Conservation (phyloP, 768 basidiomycete genomes). For the Mycena venus region DNA sequence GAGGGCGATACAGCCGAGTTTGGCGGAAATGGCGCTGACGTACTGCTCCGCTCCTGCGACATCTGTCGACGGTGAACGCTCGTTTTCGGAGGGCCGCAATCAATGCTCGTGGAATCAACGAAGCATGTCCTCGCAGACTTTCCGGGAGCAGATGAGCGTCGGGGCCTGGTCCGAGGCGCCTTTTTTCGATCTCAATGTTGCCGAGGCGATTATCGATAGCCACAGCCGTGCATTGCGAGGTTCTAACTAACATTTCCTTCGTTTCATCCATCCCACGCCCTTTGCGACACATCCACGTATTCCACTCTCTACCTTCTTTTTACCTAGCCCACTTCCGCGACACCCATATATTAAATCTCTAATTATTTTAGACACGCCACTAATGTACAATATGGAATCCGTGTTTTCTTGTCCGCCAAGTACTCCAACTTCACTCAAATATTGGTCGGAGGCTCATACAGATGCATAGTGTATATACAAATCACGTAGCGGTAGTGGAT, state of each 20-base stretch:
- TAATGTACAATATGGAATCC: too few relatives aligned
- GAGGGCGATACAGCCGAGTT: neutral
- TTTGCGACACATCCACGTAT: neutral
- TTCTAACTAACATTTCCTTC: neutral
- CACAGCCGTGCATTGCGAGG: neutral
- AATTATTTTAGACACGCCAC: too few relatives aligned
- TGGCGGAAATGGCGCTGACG: constrained; percentile 23
- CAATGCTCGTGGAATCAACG: constrained; percentile 28
- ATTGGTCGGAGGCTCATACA: too few relatives aligned
- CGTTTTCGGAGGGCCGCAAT: constrained; percentile 29
- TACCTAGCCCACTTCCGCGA: too few relatives aligned
- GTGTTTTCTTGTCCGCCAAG: too few relatives aligned
- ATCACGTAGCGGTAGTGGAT: neutral
- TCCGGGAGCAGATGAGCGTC: constrained; percentile 29
- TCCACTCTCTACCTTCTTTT: neutral
- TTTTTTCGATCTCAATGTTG: constrained; percentile 22
- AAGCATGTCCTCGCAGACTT: constrained; percentile 29
- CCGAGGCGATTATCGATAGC: constrained; percentile 6
- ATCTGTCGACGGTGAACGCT: constrained; percentile 23
- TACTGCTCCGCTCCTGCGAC: constrained; percentile 24
- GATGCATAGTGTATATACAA: too few relatives aligned
- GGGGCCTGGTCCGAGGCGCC: constrained; percentile 22
- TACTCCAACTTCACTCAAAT: too few relatives aligned
- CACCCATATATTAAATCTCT: neutral
- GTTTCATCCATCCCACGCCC: neutral